These are phyloP conservation scores for Trametes hirsuta DNA, from an alignment of 1,284 basidiomycete species.

Conservation along the genomic window DNA sequence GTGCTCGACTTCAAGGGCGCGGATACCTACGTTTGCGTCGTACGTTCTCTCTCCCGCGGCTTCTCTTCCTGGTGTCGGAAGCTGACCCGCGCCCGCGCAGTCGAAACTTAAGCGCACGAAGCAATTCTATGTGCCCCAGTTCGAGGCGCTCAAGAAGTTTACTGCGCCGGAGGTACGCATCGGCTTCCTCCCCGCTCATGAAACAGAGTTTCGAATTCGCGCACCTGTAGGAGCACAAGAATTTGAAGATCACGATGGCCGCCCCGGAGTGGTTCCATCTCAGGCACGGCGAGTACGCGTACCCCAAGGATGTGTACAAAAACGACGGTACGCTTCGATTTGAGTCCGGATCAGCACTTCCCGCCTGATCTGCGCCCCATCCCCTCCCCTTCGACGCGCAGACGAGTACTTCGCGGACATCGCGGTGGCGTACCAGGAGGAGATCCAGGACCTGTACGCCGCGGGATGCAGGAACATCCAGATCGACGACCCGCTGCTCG, in stretches of 20 bases:
- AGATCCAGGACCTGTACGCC: slow-evolving; percentile 73
- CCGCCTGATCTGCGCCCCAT: not conserved
- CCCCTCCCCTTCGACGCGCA: slow-evolving; percentile 17
- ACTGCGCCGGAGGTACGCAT: slow-evolving; percentile 52
- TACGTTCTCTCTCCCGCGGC: slow-evolving; percentile 25
- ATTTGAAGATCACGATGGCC: slow-evolving; percentile 77
- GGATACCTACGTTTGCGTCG: slow-evolving; percentile 55
- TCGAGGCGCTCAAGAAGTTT: slow-evolving; percentile 58
- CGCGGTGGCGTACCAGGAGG: slow-evolving; percentile 68
- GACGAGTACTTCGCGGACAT: slow-evolving; percentile 79
- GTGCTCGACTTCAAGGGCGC: slow-evolving; percentile 44
- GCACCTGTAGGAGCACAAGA: slow-evolving; percentile 53
- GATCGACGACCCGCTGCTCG: slow-evolving; percentile 74
- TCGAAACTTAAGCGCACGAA: slow-evolving; percentile 64
- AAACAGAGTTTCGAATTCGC: not conserved
- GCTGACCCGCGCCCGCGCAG: slow-evolving; percentile 32
- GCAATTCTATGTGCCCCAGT: slow-evolving; percentile 67
- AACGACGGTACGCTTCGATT: slow-evolving; percentile 52
- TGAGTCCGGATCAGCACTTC: not conserved
- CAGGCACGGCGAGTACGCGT: slow-evolving; percentile 66
- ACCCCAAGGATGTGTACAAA: slow-evolving; percentile 61
- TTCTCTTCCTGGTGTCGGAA: slow-evolving; percentile 4
- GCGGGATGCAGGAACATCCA: slow-evolving; percentile 76
- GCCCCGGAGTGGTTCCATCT: slow-evolving; percentile 81
- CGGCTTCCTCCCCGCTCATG: not conserved